These are phyloP conservation scores for Myriangium duriaei DNA, from an alignment of 2,329 filamentous ascomycete genomes.

Conservation along the genomic window DNA sequence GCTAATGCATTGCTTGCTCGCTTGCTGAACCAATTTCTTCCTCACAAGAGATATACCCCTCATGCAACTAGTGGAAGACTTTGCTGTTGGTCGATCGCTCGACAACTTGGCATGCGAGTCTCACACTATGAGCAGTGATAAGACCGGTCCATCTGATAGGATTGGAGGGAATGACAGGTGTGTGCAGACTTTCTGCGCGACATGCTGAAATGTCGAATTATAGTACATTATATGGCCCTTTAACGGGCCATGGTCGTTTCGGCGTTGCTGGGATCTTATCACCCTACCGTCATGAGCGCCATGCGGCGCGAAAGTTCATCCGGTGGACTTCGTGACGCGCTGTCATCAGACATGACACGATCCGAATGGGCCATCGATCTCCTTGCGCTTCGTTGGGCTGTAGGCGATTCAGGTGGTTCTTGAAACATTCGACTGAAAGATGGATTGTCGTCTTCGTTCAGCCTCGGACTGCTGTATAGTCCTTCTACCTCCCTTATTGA, in stretches of 20 bases:
- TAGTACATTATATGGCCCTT: slow-evolving; percentile 7
- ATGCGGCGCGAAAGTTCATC: slow-evolving; percentile 15
- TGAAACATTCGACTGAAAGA: slow-evolving; percentile 24
- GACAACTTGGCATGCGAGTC: no score
- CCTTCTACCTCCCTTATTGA: slow-evolving; percentile 35
- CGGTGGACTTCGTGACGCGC: slow-evolving; percentile 11
- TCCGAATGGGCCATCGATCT: slow-evolving; percentile 9
- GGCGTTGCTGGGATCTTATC: slow-evolving; percentile 10
- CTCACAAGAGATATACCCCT: no score
- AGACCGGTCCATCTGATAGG: no score
- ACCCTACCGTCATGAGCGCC: slow-evolving; percentile 18
- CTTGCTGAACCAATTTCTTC: no score
- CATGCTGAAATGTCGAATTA: no score
- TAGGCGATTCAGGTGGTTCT: slow-evolving; percentile 15
- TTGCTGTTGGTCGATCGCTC: no score
- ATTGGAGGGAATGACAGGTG: no score
- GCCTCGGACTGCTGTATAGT: slow-evolving; percentile 32
- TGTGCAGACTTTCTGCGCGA: no score
- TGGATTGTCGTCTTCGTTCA: slow-evolving; percentile 18
- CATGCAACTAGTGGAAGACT: no score
- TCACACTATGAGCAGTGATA: no score
- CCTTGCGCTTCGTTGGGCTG: slow-evolving; percentile 9
- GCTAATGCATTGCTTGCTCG: no score
- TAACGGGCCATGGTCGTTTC: slow-evolving; percentile 6
- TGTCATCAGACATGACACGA: slow-evolving; percentile 10